These are phyloP conservation scores for Podila epicladia DNA, from an alignment of 192 early-diverging fungal genomes.

Conservation along the genomic window DNA sequence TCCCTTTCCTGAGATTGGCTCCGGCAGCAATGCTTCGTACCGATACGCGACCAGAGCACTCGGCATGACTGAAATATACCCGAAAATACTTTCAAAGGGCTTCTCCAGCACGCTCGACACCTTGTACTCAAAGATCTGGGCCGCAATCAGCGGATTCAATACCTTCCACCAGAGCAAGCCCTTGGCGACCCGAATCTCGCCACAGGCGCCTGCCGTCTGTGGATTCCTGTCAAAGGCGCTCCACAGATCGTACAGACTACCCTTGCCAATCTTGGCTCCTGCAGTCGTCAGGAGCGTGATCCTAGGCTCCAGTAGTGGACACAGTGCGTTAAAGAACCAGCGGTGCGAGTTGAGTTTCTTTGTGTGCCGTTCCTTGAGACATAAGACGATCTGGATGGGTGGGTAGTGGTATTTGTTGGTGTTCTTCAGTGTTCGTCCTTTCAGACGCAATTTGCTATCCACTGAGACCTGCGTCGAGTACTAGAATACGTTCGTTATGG, in stretches of 20 bases:
- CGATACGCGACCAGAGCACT: slow-evolving; percentile 42
- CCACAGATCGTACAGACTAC: slow-evolving; percentile 49
- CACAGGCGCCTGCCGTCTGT: slow-evolving; percentile 41
- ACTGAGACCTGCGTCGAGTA: slow-evolving; percentile 48
- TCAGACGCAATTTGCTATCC: slow-evolving; percentile 38
- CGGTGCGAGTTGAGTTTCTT: slow-evolving; percentile 53
- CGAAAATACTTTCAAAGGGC: slow-evolving; percentile 50
- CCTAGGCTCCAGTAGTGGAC: slow-evolving; percentile 33
- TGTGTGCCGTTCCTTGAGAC: slow-evolving; percentile 50
- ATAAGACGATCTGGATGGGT: slow-evolving; percentile 45
- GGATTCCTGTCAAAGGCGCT: slow-evolving; percentile 42
- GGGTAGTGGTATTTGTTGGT: slow-evolving; percentile 43
- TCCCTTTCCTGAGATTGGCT: slow-evolving; percentile 44
- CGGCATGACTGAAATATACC: slow-evolving; percentile 51
- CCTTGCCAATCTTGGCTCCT: slow-evolving; percentile 39
- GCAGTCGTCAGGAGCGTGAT: slow-evolving; percentile 42
- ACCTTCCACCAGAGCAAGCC: slow-evolving; percentile 52
- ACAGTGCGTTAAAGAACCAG: slow-evolving; percentile 47
- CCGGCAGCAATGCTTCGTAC: slow-evolving; percentile 39
- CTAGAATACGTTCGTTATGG: not conserved
- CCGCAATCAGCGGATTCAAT: slow-evolving; percentile 42
- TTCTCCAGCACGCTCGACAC: slow-evolving; percentile 46
- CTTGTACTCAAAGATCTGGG: slow-evolving; percentile 50
- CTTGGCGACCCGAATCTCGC: slow-evolving; percentile 45
- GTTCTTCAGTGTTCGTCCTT: slow-evolving; percentile 43